A percentile compares a stretch with the other conserved stretches of the same genome.
Evolutionary conservation across 805 yeast species (phyloP).

Genomic region (Ogataea pignaliae): DNA sequence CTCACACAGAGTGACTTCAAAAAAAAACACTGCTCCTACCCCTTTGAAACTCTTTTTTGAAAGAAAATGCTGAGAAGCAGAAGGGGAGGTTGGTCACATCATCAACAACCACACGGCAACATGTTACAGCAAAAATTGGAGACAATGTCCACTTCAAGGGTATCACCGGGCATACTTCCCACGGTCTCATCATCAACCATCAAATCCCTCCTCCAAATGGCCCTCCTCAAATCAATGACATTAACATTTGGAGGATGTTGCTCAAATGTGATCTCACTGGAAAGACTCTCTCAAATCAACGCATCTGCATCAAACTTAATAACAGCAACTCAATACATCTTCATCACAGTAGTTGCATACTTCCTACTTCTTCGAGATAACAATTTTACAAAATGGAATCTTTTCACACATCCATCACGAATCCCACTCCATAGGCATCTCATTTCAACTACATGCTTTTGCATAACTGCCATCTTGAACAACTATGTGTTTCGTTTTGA

Average conservation of each 20-base stretch:
- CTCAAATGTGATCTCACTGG: constrained; percentile 61
- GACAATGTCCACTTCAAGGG: background rate
- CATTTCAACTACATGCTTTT: constrained; percentile 46
- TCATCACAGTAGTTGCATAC: constrained; percentile 44
- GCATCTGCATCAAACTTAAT: constrained; percentile 43
- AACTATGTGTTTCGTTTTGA: constrained; percentile 55
- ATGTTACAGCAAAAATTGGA: too few species aligned
- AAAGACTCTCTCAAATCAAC: constrained; percentile 39
- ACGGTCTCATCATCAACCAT: background rate
- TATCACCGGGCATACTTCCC: background rate
- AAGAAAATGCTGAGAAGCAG: too few species aligned
- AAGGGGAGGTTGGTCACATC: too few species aligned
- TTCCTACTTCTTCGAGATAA: constrained; percentile 24
- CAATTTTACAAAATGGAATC: constrained; percentile 16
- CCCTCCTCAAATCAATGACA: constrained; percentile 6
- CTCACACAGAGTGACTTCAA: too few species aligned
- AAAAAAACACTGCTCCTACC: too few species aligned
- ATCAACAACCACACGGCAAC: too few species aligned
- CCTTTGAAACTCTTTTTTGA: too few species aligned
- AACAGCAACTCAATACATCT: constrained; percentile 55
- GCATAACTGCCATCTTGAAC: constrained; percentile 46
- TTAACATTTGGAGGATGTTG: constrained; percentile 73
- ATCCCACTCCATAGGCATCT: constrained; percentile 43
- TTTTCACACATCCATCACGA: constrained; percentile 25
- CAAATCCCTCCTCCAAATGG: background rate